A percentile compares a stretch with the other conserved stretches of the same genome.
Evolutionary conservation across 176 grass and related monocot species (phyloP).

Genomic region (barley (Hordeum vulgare)): DNA sequence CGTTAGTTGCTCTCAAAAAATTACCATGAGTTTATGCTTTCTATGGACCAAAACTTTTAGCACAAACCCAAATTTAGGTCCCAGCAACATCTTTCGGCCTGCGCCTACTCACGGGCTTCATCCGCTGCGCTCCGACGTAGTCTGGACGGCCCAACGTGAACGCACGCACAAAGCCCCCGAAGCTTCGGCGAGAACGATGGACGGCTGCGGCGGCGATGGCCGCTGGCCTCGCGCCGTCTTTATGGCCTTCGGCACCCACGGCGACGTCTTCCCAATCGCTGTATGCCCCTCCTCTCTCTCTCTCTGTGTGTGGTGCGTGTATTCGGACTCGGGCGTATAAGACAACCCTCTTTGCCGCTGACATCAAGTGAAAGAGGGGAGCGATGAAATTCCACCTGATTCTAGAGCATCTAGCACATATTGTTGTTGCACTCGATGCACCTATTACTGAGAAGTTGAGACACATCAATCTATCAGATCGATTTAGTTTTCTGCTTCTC

Average conservation of each 20-base stretch:
- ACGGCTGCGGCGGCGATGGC: not conserved
- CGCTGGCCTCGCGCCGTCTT: conserved; percentile 55
- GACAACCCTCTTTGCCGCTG: not conserved
- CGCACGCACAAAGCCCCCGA: not conserved
- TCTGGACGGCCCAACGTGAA: not conserved
- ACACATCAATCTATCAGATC: not conserved
- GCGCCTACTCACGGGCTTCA: not conserved
- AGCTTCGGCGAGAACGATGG: conserved; percentile 21
- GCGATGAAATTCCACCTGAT: not conserved
- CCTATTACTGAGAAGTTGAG: not conserved
- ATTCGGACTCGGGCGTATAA: not conserved
- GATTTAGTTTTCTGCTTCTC: not conserved
- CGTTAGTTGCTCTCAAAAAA: too few species aligned
- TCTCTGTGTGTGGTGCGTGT: not conserved
- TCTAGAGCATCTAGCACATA: not conserved
- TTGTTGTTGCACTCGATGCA: not conserved
- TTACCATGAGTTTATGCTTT: not conserved
- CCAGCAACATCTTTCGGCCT: not conserved
- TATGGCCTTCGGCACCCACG: conserved; percentile 85
- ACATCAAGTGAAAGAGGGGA: not conserved
- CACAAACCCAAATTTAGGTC: not conserved
- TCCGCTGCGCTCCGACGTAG: not conserved
- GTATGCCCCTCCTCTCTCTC: conserved; percentile 15
- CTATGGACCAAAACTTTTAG: not conserved
- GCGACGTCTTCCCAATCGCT: conserved; percentile 84